Conservation (phyloP, 345 rosid species). For the Atalantia buxifolia region DNA sequence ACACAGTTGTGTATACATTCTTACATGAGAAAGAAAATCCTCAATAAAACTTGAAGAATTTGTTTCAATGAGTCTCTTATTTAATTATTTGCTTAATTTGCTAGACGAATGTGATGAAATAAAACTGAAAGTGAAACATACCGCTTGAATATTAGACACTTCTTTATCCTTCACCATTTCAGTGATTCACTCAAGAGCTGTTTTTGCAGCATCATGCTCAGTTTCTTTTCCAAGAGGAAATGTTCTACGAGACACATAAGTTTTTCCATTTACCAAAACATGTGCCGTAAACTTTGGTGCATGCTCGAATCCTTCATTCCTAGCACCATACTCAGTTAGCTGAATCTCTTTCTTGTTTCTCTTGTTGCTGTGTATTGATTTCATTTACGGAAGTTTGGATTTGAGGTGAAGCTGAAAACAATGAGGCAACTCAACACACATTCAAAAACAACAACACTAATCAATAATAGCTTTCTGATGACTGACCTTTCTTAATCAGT, state of each 20-base stretch:
- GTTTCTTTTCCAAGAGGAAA: constrained; percentile 20
- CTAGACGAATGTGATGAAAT: not conserved
- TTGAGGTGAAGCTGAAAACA: not conserved
- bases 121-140: not conserved
- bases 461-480: not conserved
- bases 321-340: constrained; percentile 3
- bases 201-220: constrained; percentile 23
- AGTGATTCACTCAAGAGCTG: constrained; percentile 19
- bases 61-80: not conserved
- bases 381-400: not conserved
- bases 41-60: not conserved
- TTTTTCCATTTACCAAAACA: constrained; percentile 8
- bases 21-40: not conserved
- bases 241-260: not conserved
- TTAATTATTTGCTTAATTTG: not conserved
- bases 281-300: constrained; percentile 25
- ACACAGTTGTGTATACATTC: not conserved
- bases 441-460: not conserved
- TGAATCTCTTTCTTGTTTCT: not conserved
- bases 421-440: not conserved
- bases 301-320: constrained; percentile 24
- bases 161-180: not conserved
- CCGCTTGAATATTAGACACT: not conserved
- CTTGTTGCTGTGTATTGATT: not conserved
- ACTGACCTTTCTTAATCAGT: not conserved